phyloP scores from a whole-genome alignment of 208 protist species.

The Trypanosoma lewisi region DNA sequence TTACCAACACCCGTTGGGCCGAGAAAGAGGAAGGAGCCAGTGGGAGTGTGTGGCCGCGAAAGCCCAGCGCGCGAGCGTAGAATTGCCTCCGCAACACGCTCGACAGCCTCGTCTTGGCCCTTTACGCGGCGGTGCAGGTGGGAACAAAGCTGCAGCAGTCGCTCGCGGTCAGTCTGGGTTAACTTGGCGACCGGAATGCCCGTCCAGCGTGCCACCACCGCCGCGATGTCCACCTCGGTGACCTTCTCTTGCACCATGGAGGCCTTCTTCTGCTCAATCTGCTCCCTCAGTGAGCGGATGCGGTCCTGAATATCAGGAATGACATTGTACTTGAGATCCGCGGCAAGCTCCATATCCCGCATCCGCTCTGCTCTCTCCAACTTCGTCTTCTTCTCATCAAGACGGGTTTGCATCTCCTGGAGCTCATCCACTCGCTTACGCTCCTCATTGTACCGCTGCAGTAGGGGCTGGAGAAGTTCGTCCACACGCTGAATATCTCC shows the following conservation, averaged over 20 bases:
- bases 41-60: slow-evolving; percentile 48
- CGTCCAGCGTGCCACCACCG: slow-evolving; percentile 93
- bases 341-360: slow-evolving; percentile 89
- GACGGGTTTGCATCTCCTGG: slow-evolving; percentile 74
- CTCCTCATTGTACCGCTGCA: slow-evolving; percentile 84
- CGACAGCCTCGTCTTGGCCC: slow-evolving; percentile 93
- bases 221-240: slow-evolving; percentile 81
- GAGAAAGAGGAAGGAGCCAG: slow-evolving; percentile 92
- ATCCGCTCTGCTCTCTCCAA: slow-evolving; percentile 87
- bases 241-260: slow-evolving; percentile 65
- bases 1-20: slow-evolving; percentile 91
- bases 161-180: slow-evolving; percentile 64
- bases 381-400: slow-evolving; percentile 90
- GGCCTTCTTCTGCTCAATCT: slow-evolving; percentile 62
- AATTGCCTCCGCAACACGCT: slow-evolving; percentile 90
- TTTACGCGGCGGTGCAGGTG: slow-evolving; percentile 76
- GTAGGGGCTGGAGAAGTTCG: slow-evolving; percentile 80
- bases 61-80: slow-evolving; percentile 89
- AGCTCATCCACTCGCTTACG: slow-evolving; percentile 85
- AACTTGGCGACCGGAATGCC: slow-evolving; percentile 93
- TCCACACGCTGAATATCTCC: slow-evolving; percentile 71
- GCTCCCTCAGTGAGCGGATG: slow-evolving; percentile 69
- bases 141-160: slow-evolving; percentile 49
- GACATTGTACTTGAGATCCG: slow-evolving; percentile 95
- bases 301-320: slow-evolving; percentile 94